Evolutionary conservation across 1,139 yeast genomes (phyloP).

Genomic region (Nakaseomyces nivariensis): DNA sequence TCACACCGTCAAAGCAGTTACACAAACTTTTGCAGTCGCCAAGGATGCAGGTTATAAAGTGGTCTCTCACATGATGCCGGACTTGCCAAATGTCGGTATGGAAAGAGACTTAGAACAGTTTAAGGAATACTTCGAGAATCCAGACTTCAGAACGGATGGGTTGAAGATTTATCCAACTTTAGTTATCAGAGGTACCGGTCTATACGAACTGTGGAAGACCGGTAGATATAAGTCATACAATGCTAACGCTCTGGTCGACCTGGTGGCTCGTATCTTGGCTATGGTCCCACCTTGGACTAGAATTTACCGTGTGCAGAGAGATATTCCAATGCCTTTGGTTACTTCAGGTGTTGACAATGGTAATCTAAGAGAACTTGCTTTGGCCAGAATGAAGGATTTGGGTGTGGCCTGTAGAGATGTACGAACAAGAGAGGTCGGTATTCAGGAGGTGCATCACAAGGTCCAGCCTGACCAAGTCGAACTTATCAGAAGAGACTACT

Average conservation of each 20-base stretch:
- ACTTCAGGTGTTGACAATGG: constrained; percentile 98
- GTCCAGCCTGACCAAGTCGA: constrained; percentile 97
- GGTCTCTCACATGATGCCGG: constrained; percentile 99
- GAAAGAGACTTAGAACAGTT: constrained; percentile 95
- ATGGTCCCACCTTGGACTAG: constrained; percentile 99
- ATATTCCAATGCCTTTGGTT: constrained; percentile 98
- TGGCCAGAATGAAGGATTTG: constrained; percentile 96
- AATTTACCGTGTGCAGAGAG: constrained; percentile 95
- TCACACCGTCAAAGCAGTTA: constrained; percentile 91
- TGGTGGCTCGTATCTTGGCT: constrained; percentile 91
- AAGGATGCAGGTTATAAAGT: constrained; percentile 98
- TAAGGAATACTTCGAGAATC: constrained; percentile 91
- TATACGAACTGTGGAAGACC: constrained; percentile 94
- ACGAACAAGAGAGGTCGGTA: constrained; percentile 98
- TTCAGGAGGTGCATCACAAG: constrained; percentile 95
- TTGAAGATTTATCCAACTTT: constrained; percentile 89
- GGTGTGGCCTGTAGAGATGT: constrained; percentile 95
- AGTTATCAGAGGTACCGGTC: constrained; percentile 95
- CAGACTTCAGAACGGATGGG: constrained; percentile 95
- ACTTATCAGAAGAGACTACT: constrained; percentile 86
- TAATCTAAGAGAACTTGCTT: constrained; percentile 85
- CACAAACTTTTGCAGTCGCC: constrained; percentile 90
- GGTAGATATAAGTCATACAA: constrained; percentile 91
- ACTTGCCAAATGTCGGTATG: constrained; percentile 96
- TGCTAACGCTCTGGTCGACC: constrained; percentile 86